Conservation (phyloP, 768 basidiomycete species). For the Lyophyllum atratum region DNA sequence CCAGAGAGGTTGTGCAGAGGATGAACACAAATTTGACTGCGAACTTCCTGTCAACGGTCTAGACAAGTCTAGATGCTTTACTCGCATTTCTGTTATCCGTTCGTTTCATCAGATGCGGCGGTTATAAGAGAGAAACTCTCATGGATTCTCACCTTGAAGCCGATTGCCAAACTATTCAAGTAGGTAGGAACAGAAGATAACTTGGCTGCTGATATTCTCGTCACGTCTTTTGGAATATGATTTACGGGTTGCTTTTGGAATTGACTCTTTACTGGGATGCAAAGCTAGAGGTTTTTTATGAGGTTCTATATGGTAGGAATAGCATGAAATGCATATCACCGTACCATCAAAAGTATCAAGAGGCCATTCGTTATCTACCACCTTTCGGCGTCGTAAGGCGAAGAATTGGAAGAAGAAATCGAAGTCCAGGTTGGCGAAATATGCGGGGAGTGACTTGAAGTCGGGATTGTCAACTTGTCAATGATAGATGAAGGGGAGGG, state of each 20-base stretch:
- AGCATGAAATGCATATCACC: background rate
- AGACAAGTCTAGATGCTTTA: no score
- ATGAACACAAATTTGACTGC: no score
- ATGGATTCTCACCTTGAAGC: background rate
- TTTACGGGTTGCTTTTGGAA: background rate
- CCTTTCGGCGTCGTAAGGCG: background rate
- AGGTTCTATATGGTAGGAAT: no score
- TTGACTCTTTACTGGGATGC: background rate
- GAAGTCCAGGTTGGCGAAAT: background rate
- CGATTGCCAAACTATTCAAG: background rate
- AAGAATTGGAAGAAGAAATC: background rate
- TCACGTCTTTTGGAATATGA: background rate
- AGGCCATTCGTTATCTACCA: background rate
- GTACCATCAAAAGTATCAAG: background rate
- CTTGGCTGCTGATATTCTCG: background rate
- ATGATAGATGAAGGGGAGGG: background rate
- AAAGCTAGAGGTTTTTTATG: background rate
- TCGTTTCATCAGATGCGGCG: no score
- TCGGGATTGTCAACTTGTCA: background rate
- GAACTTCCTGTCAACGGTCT: no score
- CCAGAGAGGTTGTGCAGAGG: no score
- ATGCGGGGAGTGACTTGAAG: background rate
- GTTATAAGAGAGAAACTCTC: no score
- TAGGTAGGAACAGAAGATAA: background rate
- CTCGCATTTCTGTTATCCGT: no score